phyloP scores from a whole-genome alignment of 164 flowering plant genomes.

The Tetrastigma voinierianum region DNA sequence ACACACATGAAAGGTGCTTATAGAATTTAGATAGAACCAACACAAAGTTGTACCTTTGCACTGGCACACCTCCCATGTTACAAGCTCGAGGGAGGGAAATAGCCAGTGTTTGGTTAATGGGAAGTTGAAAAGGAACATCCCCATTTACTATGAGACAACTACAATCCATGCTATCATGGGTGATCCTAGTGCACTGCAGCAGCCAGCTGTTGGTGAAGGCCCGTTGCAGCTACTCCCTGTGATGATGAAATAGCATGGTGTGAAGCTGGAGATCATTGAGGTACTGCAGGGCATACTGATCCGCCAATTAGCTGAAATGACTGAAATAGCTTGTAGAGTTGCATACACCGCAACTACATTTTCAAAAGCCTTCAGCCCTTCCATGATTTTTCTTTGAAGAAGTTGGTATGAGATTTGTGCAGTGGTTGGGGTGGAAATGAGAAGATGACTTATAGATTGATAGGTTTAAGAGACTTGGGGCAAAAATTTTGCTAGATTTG shows the following conservation, averaged over 20 bases:
- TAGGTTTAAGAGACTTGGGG: conserved; percentile 11
- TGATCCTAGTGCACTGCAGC: conserved; percentile 40
- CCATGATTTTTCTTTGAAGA: conserved; percentile 7
- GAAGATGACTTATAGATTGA: conserved; percentile 7
- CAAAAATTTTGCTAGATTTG: conserved; percentile 22
- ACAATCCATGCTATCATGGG: conserved; percentile 42
- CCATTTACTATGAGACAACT: conserved; percentile 48
- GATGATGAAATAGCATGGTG: conserved; percentile 53
- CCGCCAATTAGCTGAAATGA: conserved; percentile 22
- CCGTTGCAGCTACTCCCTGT: conserved; percentile 52
- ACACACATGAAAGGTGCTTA: neutral
- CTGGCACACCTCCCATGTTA: conserved; percentile 22
- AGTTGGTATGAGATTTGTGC: too few species aligned
- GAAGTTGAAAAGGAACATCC: conserved; percentile 39
- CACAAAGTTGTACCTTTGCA: conserved; percentile 34
- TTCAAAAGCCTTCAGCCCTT: conserved; percentile 5
- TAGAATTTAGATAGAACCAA: neutral
- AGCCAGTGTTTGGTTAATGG: conserved; percentile 33
- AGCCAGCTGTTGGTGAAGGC: conserved; percentile 28
- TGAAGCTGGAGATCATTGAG: conserved; percentile 46
- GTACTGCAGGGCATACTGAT: conserved; percentile 47
- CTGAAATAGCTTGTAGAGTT: conserved; percentile 1
- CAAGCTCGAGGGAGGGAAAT: conserved; percentile 41
- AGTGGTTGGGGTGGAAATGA: neutral
- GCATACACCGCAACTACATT: conserved; percentile 4